Conservation (phyloP, 768 basidiomycete genomes). For the Mrakia hoshinonis region DNA sequence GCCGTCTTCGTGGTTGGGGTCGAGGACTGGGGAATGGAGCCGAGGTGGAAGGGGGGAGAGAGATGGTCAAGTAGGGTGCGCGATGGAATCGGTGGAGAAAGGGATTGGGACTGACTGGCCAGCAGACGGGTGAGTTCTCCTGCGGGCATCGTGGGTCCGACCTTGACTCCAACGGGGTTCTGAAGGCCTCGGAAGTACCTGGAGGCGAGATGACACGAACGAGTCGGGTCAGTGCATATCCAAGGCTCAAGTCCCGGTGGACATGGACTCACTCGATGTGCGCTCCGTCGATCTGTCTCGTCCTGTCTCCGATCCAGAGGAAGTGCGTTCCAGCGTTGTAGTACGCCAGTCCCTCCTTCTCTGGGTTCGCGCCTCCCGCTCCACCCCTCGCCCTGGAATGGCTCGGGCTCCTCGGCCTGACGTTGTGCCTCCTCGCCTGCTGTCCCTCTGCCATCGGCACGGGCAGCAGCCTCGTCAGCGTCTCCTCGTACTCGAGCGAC, state of each 20-base stretch:
- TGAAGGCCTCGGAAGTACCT: constrained; percentile 76
- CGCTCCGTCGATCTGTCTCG: constrained; percentile 79
- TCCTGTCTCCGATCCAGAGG: constrained; percentile 95
- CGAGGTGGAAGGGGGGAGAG: not conserved
- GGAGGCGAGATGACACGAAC: not conserved
- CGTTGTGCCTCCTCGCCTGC: not conserved
- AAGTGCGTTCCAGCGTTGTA: constrained; percentile 50
- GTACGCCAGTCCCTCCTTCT: constrained; percentile 17
- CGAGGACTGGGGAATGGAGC: constrained; percentile 57
- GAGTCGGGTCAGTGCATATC: not conserved
- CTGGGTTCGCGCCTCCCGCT: not conserved
- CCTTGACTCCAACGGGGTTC: constrained; percentile 92
- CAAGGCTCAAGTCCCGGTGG: not conserved
- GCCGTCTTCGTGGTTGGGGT: constrained; percentile 72
- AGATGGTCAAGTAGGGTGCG: too few relatives aligned
- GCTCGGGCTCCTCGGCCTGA: constrained; percentile 1
- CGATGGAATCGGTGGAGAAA: too few relatives aligned
- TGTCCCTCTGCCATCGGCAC: not conserved
- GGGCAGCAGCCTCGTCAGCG: constrained; percentile 58
- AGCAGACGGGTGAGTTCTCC: constrained; percentile 70
- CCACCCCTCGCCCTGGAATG: not conserved
- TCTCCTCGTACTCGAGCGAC: constrained; percentile 85
- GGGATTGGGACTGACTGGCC: constrained; percentile 48
- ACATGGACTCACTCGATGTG: constrained; percentile 63
- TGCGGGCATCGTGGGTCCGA: constrained; percentile 73